phyloP scores from a whole-genome alignment of 2,329 filamentous ascomycete genomes.

The Ascochyta lentis region DNA sequence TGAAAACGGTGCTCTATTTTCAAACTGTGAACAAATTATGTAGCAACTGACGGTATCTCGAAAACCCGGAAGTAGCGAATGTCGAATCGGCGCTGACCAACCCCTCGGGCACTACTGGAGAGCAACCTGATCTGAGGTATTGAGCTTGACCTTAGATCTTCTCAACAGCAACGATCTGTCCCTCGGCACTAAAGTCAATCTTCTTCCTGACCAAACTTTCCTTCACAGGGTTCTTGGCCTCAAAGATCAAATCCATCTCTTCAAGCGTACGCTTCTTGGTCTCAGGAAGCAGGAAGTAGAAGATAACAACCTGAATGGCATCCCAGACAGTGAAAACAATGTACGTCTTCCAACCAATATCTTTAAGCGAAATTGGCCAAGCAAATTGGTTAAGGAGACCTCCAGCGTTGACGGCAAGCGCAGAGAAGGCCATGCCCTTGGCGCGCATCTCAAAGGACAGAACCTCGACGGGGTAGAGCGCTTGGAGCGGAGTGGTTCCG shows the following conservation, averaged over 20 bases:
- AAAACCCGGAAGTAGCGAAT: too few species aligned
- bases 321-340: slow-evolving; percentile 36
- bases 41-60: too few species aligned
- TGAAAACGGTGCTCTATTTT: too few species aligned
- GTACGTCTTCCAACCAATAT: slow-evolving; percentile 34
- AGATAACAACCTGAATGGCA: slow-evolving; percentile 24
- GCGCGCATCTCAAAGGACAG: slow-evolving; percentile 56
- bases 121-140: too few species aligned
- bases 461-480: slow-evolving; percentile 58
- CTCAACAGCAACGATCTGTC: too few species aligned
- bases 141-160: too few species aligned
- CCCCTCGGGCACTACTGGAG: too few species aligned
- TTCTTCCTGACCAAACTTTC: too few species aligned
- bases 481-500: slow-evolving; percentile 55
- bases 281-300: slow-evolving; percentile 35
- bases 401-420: slow-evolving; percentile 41
- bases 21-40: too few species aligned
- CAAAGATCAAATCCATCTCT: neutral
- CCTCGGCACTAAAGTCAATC: too few species aligned
- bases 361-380: slow-evolving; percentile 33
- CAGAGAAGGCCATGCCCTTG: slow-evolving; percentile 58
- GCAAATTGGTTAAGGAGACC: slow-evolving; percentile 42
- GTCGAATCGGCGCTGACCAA: too few species aligned
- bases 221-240: too few species aligned
- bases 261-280: slow-evolving; percentile 39